Evolutionary conservation across 495 filamentous ascomycete genomes (phyloP).

Genomic region (Pseudomonodictys pantanalensis): DNA sequence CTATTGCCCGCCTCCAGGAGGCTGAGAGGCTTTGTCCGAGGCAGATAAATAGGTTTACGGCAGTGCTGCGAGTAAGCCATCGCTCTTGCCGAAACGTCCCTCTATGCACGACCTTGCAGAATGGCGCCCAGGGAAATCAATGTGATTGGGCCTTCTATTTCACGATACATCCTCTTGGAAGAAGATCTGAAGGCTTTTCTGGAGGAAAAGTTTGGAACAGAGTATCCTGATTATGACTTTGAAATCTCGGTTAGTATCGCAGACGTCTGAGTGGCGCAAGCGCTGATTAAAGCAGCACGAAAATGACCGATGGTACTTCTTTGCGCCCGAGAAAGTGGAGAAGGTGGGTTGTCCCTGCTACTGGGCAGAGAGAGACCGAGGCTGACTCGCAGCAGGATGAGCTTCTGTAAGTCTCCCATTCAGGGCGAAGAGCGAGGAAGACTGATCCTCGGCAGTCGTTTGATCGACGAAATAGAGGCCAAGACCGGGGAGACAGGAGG

Average conservation of each 20-base stretch:
- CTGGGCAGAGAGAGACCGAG: too few relatives aligned
- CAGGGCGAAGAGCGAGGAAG: too few relatives aligned
- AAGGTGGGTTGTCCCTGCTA: too few relatives aligned
- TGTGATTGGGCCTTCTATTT: background rate
- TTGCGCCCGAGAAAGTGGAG: background rate
- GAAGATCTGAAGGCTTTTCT: conserved; percentile 1
- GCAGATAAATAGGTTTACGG: background rate
- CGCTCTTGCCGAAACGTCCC: too few relatives aligned
- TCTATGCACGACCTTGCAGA: background rate
- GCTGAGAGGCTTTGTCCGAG: background rate
- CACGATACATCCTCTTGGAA: background rate
- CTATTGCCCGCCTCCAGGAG: background rate
- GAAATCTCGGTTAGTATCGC: background rate
- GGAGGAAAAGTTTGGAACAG: background rate
- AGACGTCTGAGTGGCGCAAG: background rate
- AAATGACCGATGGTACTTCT: background rate
- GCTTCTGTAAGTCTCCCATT: too few relatives aligned
- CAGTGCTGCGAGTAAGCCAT: background rate
- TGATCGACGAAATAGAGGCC: background rate
- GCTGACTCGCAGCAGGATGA: too few relatives aligned
- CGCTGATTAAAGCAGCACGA: background rate
- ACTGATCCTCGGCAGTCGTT: too few relatives aligned
- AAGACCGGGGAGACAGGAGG: background rate
- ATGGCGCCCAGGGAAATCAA: conserved; percentile 2
- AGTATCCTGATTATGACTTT: conserved; percentile 1